Conservation (phyloP, 2,329 filamentous ascomycete species). For the Cucurbitaria berberidis region DNA sequence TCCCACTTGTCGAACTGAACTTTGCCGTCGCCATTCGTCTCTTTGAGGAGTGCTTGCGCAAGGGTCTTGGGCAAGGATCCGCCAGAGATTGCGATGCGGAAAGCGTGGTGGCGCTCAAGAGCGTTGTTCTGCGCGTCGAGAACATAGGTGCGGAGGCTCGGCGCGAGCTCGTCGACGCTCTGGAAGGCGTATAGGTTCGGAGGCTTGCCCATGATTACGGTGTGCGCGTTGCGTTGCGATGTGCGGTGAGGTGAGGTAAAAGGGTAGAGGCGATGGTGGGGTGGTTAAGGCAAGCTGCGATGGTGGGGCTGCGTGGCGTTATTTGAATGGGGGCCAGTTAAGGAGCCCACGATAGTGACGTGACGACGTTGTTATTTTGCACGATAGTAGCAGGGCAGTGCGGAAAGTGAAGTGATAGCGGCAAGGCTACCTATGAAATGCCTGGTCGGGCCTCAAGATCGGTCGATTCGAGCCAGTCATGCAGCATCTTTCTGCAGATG, state of each 20-base stretch:
- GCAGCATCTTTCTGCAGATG: slow-evolving; percentile 13
- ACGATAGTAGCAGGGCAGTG: slow-evolving; percentile 3
- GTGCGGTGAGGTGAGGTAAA: slow-evolving; percentile 6
- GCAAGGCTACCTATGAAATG: slow-evolving; percentile 5
- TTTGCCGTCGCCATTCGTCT: slow-evolving; percentile 62
- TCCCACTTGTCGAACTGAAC: slow-evolving; percentile 89
- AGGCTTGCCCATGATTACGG: slow-evolving; percentile 47
- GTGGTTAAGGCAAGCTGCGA: slow-evolving; percentile 1
- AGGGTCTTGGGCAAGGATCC: slow-evolving; percentile 90
- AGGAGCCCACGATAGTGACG: slow-evolving; percentile 22
- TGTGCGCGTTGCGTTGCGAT: slow-evolving; percentile 10
- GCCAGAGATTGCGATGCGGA: slow-evolving; percentile 92
- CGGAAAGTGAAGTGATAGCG: slow-evolving; percentile 1
- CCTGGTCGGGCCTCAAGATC: slow-evolving; percentile 10
- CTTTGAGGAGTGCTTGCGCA: slow-evolving; percentile 77
- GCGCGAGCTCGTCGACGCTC: slow-evolving; percentile 71
- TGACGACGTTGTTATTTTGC: slow-evolving; percentile 4
- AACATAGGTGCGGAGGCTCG: slow-evolving; percentile 80
- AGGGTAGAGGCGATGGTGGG: slow-evolving; percentile 18
- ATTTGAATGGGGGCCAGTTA: slow-evolving; percentile 16
- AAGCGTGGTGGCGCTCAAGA: slow-evolving; percentile 77
- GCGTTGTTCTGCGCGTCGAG: slow-evolving; percentile 81
- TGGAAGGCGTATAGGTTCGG: slow-evolving; percentile 80
- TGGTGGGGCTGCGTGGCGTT: slow-evolving; percentile 17
- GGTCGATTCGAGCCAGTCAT: slow-evolving; percentile 13